Conservation (phyloP, 2,329 filamentous ascomycete species). For the Blastomyces parvus region DNA sequence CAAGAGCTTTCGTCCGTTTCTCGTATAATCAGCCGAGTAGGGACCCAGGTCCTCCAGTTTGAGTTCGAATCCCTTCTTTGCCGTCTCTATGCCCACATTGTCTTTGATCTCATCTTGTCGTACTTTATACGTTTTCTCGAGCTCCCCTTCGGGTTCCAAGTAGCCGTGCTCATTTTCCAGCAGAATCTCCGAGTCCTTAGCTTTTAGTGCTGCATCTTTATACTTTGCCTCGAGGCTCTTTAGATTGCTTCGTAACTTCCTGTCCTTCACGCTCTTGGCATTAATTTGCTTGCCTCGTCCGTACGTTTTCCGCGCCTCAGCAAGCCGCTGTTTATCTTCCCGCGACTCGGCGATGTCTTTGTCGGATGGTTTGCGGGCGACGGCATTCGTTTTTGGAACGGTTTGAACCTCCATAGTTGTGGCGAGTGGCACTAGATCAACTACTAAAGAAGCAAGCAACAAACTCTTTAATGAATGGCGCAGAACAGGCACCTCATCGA, state of each 20-base stretch:
- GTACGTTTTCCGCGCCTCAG: constrained; percentile 61
- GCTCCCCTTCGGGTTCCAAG: constrained; percentile 74
- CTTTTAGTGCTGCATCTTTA: constrained; percentile 67
- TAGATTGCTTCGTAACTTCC: constrained; percentile 76
- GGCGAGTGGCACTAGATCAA: background rate
- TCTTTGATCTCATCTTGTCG: constrained; percentile 74
- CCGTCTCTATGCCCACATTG: constrained; percentile 69
- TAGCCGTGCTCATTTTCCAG: constrained; percentile 80
- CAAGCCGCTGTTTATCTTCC: constrained; percentile 32
- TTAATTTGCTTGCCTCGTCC: constrained; percentile 72
- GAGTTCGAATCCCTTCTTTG: constrained; percentile 87
- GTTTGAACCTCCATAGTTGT: constrained; percentile 21
- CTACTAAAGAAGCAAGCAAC: background rate
- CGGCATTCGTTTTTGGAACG: constrained; percentile 20
- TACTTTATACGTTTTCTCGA: constrained; percentile 88
- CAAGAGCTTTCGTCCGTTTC: constrained; percentile 77
- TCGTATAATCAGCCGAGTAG: constrained; percentile 79
- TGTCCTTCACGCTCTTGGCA: constrained; percentile 67
- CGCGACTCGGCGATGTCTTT: constrained; percentile 22
- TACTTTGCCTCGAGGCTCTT: constrained; percentile 72
- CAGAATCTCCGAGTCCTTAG: constrained; percentile 91
- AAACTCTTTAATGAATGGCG: background rate
- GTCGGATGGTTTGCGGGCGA: constrained; percentile 4
- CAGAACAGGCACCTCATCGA: background rate
- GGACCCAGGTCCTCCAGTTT: constrained; percentile 74